Base-by-base conservation (phyloP, 371 early-diverging fungal genomes). In the Mortierella sp. region DNA sequence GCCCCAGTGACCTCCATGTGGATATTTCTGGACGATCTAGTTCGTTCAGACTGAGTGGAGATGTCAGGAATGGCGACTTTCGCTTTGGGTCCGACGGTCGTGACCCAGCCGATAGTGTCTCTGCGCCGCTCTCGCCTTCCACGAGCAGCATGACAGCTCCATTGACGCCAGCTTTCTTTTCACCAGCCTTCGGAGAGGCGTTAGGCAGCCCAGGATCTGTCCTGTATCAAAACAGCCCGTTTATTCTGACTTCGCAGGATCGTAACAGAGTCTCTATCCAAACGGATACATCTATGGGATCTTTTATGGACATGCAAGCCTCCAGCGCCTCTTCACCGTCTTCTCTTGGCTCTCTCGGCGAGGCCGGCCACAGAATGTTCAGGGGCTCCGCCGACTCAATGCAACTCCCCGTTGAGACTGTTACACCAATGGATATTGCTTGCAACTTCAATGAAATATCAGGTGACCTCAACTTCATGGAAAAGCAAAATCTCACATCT, bases 141-240 rank as follows among this genome's bases (percentile, higher is more conserved):
- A 38, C 70, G 4, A 60, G 69, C 13, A 65, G 58, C 70, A 75
- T 70, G 77, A 63, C 72, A 57, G 84, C 66, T 48, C 86, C 70
- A 59, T 83, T 82, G n/a, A 91, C 92, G 3, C 93, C 93, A 0
- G 88, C 86, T 7, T 91, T 93, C 82, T 93, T 93, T 59, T 88
- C 92, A 19, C 92, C 93, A 22, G 88, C 88, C 45, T 93, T 93
- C 70, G 84, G 90, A 48, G 91, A 90, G 19, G 90, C 93, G 2
- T 70, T 93, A 60, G 79, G 86, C 4, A 88, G 77, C 82, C 87
- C 71, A 36, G 84, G 85, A 19, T 75, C 77, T 10, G 68, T 40
- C 65, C 57, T 58, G 73, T 84, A 64, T 71, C 81, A 66, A 69
- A 82, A 45, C 70, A 86, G 61, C 63, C 85, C 65, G 24, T 84